Conservation (phyloP, 73 alveolate species). For the Stentor coeruleus region DNA sequence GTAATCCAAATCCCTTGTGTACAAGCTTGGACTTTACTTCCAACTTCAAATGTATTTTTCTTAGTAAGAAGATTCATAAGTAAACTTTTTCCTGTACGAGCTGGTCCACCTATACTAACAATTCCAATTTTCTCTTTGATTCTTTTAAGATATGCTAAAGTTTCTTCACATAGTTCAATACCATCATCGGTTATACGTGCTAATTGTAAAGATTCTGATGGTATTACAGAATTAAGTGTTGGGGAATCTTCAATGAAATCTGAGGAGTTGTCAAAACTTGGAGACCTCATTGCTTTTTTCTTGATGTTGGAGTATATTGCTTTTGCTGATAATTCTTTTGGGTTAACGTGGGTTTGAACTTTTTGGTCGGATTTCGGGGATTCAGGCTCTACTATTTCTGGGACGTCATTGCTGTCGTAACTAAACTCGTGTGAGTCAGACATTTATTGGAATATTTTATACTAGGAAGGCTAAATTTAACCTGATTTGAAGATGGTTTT, state of each 20-base stretch:
- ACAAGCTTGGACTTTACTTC: constrained; percentile 85
- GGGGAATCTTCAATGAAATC: neutral
- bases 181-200: constrained; percentile 56
- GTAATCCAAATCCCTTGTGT: constrained; percentile 96
- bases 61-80: constrained; percentile 73
- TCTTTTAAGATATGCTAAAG: constrained; percentile 42
- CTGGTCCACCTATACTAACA: constrained; percentile 83
- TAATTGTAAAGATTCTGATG: constrained; percentile 52
- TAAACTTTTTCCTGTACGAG: constrained; percentile 95
- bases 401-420: no score
- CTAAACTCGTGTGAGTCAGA: no score
- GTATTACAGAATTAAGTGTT: neutral
- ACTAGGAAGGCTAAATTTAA: no score
- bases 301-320: neutral
- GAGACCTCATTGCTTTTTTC: neutral
- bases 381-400: no score
- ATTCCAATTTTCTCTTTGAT: constrained; percentile 77
- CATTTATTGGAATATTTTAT: no score
- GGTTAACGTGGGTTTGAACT: no score
- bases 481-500: no score
- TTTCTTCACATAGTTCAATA: constrained; percentile 61
- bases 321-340: neutral
- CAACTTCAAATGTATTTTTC: constrained; percentile 54
- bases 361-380: no score
- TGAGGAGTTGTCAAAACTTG: neutral